These are phyloP conservation scores for Gnomoniopsis sp. DNA, from an alignment of 2,329 filamentous ascomycete species.

Conservation along the genomic window DNA sequence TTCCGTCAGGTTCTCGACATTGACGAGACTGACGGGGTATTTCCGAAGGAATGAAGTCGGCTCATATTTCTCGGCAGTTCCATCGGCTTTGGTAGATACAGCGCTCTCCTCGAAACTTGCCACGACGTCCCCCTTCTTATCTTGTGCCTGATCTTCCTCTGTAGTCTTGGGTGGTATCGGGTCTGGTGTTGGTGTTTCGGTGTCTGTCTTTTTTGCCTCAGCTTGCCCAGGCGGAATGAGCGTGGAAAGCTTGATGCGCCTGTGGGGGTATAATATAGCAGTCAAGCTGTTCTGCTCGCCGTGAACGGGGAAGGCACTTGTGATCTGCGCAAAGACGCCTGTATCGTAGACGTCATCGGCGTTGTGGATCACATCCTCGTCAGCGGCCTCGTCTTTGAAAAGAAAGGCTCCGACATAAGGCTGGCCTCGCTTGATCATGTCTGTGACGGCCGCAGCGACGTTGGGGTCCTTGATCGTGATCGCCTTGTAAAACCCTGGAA, in stretches of 20 bases:
- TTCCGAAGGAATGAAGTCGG: constrained; percentile 88
- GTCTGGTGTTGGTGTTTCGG: constrained; percentile 50
- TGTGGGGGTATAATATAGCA: constrained; percentile 92
- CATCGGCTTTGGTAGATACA: constrained; percentile 56
- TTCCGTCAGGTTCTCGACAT: constrained; percentile 88
- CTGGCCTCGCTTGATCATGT: constrained; percentile 95
- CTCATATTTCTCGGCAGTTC: constrained; percentile 62
- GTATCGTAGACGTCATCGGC: constrained; percentile 91
- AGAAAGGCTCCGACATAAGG: constrained; percentile 96
- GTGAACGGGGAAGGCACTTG: constrained; percentile 87
- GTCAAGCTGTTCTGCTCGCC: constrained; percentile 84
- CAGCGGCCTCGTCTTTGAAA: constrained; percentile 92
- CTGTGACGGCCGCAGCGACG: constrained; percentile 86
- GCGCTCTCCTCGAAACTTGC: constrained; percentile 90
- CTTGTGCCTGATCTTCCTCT: constrained; percentile 51
- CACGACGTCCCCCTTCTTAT: constrained; percentile 89
- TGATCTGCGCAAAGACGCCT: constrained; percentile 96
- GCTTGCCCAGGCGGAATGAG: constrained; percentile 66
- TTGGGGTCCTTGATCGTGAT: constrained; percentile 94
- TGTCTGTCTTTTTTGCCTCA: constrained; percentile 49
- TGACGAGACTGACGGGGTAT: constrained; percentile 89
- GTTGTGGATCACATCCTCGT: constrained; percentile 89
- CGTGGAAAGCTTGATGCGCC: constrained; percentile 84
- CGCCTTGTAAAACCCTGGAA: constrained; percentile 98
- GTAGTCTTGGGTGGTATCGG: constrained; percentile 53